Evolutionary conservation across 345 rosid genomes (phyloP).

Genomic region (Pseudoturritis turrita): DNA sequence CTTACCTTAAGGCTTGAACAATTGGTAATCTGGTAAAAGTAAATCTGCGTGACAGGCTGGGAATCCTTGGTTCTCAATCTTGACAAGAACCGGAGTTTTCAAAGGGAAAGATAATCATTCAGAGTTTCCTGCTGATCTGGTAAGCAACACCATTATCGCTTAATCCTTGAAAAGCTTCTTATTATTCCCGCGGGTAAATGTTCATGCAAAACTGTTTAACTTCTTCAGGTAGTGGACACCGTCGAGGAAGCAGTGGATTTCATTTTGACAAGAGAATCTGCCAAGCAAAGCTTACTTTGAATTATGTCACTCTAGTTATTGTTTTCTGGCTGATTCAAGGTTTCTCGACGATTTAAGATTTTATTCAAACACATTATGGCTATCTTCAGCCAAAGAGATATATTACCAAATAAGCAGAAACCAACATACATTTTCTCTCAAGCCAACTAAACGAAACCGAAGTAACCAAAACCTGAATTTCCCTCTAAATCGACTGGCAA

Average conservation of each 20-base stretch:
- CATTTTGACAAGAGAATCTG: conserved; percentile 48
- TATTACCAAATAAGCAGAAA: no score
- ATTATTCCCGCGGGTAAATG: neutral
- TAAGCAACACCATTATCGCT: conserved; percentile 17
- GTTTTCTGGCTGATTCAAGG: neutral
- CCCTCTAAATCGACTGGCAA: no score
- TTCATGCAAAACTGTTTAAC: neutral
- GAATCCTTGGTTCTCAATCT: conserved; percentile 80
- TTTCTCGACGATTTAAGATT: neutral
- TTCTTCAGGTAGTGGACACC: conserved; percentile 67
- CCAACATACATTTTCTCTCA: no score
- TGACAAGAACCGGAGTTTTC: conserved; percentile 86
- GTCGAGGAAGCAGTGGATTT: conserved; percentile 78
- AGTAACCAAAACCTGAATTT: neutral
- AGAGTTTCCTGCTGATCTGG: conserved; percentile 68
- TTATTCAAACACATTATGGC: neutral
- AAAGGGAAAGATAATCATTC: conserved; percentile 59
- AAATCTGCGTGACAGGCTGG: conserved; percentile 51
- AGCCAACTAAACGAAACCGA: neutral
- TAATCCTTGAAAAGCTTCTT: neutral
- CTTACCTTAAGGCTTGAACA: neutral
- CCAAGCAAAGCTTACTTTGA: conserved; percentile 8
- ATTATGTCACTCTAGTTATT: neutral
- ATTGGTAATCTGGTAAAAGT: neutral
- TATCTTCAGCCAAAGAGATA: neutral